Base-by-base conservation (phyloP, 768 basidiomycete species). In the Kwoniella dejecticola region DNA sequence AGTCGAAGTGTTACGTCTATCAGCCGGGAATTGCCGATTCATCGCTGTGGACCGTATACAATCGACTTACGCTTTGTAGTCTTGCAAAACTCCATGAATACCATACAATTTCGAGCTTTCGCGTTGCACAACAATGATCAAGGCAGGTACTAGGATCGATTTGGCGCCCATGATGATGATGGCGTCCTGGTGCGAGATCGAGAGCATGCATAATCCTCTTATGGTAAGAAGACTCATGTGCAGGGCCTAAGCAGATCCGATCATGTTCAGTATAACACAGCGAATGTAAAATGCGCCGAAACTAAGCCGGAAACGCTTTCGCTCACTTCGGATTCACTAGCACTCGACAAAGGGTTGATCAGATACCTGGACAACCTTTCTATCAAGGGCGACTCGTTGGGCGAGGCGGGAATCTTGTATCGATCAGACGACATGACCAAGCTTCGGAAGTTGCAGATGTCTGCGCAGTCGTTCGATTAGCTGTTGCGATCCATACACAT, bases 31-130 rank as follows among this genome's bases (percentile, higher is more conserved):
- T 36, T 36, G 33, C 33, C 15, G 7, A 15, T 36, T 36, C 33
- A 36, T 15, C 15, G 7, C 33, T 7, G 7, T 36, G 33, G 33
- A 36, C 33, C 33, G 33, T 36, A 7, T 36, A 13, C 11, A 17
- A 2, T 3, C 19, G 30, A 68, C 70, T 60, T 29, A 75, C 74
- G 54, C 52, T 21, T 57, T 21, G 3, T 62, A 17, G 1, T 56
- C 29, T 8, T 57, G 40, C 1, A 49, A 26, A 0, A 64, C 55
- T 2, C 52, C 27, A 17, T 64, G 48, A 0, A 76, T 57, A 0
- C 77, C 77, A 69, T 73, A 76, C 15, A 78, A 60, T 24, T 64
- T 62, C 12, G 46, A 56, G 12, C 66, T 60, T 33, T 71, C 69
- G 3, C 64, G 33, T 33, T 70, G 62, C 17, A 78, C 62, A 1